Base-by-base conservation (phyloP, 176 grass and related monocot species). In the Oryza punctata region DNA sequence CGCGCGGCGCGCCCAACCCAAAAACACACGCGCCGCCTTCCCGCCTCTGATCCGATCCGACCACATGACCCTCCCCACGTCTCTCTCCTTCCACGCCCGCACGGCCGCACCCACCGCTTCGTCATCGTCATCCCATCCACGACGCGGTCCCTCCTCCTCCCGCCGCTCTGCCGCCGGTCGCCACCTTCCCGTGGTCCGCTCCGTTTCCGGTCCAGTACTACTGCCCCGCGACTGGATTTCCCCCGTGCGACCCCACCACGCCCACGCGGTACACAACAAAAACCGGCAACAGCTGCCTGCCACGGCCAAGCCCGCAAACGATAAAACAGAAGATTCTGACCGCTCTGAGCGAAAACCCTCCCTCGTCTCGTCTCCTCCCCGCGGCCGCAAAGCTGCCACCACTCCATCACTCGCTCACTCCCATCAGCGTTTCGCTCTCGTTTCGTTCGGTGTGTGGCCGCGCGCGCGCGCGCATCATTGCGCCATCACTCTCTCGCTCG, bases 271-370 rank as follows among this genome's bases (percentile, higher is more conserved):
- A 43, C 64, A 59, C 65, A 82, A 63, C 80, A 73, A 65, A 9
- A 25, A 50, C 21, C n/a, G 57, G 57, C 57, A 24, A 67, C 47
- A 44, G 65, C 37, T 49, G 27, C 28, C 64, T 77, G 63, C 72
- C 72, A 44, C 86, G 57, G 23, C 52, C 65, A 73, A 14, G 0
- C 57, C 72, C 43, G 24, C 21, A 57, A 64, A 63, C 72, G 82
- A 85, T 88, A 79, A 72, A 77, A 80, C 0, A 86, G 82, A 88
- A 91, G 92, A 91, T 89, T 86, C 86, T 21, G 61, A 46, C 7
- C 63, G 45, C 67, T 29, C 78, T 9, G 45, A 13, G 45, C 12
- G 43, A 45, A 45, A 41, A 40, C 40, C 9, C 40, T 41, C 10
- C 11, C 47, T 47, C 45, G 45, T 12, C 13, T 47, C n/a, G n/a